A percentile compares a stretch with the other conserved stretches of the same genome.
Conservation (phyloP, 352 stramenopile genomes). For the Pythium grandisporangium region DNA sequence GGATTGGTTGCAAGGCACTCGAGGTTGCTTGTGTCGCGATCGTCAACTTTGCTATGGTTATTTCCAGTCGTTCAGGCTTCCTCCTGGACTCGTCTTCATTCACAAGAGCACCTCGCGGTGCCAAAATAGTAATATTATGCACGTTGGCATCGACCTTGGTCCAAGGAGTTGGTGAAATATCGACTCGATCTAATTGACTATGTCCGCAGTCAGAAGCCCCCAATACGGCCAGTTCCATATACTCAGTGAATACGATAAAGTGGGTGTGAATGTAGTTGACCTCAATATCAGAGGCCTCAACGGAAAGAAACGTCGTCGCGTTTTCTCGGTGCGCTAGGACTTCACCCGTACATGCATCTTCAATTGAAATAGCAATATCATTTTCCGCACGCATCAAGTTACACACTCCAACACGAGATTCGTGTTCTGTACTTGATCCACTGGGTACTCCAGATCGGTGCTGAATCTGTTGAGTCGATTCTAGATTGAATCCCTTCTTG, state of each 20-base stretch:
- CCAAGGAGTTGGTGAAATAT: slow-evolving; percentile 22
- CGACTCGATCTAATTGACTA: slow-evolving; percentile 28
- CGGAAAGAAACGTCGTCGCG: slow-evolving; percentile 28
- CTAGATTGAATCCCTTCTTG: slow-evolving; percentile 25
- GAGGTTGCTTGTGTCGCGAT: no score
- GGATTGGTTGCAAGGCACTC: no score
- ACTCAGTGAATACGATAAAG: slow-evolving; percentile 29
- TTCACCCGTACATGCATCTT: no score
- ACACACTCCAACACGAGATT: no score
- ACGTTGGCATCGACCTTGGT: slow-evolving; percentile 52
- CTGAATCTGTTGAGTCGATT: no score
- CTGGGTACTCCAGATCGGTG: no score
- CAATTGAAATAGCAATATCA: no score
- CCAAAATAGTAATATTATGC: slow-evolving; percentile 20
- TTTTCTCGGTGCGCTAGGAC: slow-evolving; percentile 30
- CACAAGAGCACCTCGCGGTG: slow-evolving; percentile 39
- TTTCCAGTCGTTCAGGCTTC: slow-evolving; percentile 42
- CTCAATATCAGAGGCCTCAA: slow-evolving; percentile 27
- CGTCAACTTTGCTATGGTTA: no score
- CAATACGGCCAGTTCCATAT: slow-evolving; percentile 49
- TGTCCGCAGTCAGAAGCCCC: slow-evolving; percentile 59
- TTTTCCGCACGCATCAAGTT: no score
- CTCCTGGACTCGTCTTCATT: slow-evolving; percentile 23
- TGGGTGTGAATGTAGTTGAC: slow-evolving; percentile 56
- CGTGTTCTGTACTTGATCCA: no score